These are phyloP conservation scores for Pythium aristosporum DNA, from an alignment of 352 stramenopile species.

Conservation along the genomic window DNA sequence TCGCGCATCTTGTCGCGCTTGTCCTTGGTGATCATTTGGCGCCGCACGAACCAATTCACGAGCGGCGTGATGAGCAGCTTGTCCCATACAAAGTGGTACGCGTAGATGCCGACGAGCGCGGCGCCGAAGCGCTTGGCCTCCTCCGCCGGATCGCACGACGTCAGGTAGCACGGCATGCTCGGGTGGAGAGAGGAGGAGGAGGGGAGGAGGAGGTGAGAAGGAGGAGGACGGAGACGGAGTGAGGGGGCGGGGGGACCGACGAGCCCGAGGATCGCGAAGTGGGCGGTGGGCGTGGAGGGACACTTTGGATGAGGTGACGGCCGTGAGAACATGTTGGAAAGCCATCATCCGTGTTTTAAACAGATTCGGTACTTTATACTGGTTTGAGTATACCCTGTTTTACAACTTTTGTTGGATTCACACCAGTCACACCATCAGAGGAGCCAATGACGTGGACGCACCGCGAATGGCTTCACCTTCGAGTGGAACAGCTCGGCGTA, in stretches of 20 bases:
- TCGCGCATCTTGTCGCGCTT: conserved; percentile 84
- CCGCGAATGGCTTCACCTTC: not conserved
- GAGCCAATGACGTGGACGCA: not conserved
- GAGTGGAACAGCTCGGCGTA: no score
- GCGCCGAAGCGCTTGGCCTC: conserved; percentile 65
- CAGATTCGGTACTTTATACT: not conserved
- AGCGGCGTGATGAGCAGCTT: conserved; percentile 55
- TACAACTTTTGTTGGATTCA: not conserved
- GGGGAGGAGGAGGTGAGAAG: not conserved
- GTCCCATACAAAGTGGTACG: conserved; percentile 74
- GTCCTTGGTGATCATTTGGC: conserved; percentile 44
- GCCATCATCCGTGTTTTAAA: not conserved
- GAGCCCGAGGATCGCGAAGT: conserved; percentile 8
- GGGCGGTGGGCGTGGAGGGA: not conserved
- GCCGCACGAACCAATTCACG: conserved; percentile 41
- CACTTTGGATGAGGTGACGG: not conserved
- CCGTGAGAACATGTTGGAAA: not conserved
- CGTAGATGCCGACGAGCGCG: conserved; percentile 54
- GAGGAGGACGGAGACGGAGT: not conserved
- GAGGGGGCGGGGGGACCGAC: not conserved
- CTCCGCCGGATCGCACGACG: conserved; percentile 47
- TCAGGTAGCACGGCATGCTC: conserved; percentile 71
- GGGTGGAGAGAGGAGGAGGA: not conserved
- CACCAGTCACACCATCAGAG: not conserved
- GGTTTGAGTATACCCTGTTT: not conserved